Evolutionary conservation across 2,329 filamentous ascomycete species (phyloP).

Genomic region (Aureobasidium sp.): DNA sequence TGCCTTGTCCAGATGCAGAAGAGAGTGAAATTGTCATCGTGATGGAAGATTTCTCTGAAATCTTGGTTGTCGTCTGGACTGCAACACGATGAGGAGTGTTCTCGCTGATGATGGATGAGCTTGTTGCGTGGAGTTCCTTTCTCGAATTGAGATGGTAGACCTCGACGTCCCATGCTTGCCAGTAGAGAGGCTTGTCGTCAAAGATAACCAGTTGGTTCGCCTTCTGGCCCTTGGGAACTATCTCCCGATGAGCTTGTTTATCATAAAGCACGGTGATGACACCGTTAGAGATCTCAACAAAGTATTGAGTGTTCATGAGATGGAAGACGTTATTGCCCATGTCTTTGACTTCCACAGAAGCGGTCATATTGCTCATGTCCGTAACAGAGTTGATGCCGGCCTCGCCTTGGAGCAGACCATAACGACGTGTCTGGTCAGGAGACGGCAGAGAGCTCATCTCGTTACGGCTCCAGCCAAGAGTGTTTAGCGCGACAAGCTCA

Average conservation of each 20-base stretch:
- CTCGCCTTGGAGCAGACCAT: conserved; percentile 42
- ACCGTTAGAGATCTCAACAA: conserved; percentile 65
- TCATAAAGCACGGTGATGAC: conserved; percentile 82
- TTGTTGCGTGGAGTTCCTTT: conserved; percentile 59
- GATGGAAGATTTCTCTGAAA: conserved; percentile 80
- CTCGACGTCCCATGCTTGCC: conserved; percentile 98
- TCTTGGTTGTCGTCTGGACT: conserved; percentile 74
- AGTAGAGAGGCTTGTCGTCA: conserved; percentile 94
- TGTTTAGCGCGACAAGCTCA: conserved; percentile 66
- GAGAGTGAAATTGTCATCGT: conserved; percentile 78
- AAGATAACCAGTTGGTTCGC: conserved; percentile 91
- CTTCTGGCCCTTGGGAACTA: conserved; percentile 65
- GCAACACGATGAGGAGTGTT: conserved; percentile 68
- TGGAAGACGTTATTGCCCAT: conserved; percentile 59
- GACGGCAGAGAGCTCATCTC: conserved; percentile 62
- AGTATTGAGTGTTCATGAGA: conserved; percentile 70
- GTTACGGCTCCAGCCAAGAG: conserved; percentile 64
- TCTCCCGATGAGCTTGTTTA: conserved; percentile 62
- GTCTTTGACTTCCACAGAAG: conserved; percentile 44
- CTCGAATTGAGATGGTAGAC: conserved; percentile 89
- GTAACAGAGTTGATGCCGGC: conserved; percentile 36
- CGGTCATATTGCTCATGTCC: background rate
- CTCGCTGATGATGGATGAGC: conserved; percentile 65
- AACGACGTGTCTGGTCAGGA: conserved; percentile 28
- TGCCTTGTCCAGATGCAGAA: conserved; percentile 55